phyloP scores from a whole-genome alignment of 768 basidiomycete species.

The Sarcodon sp. region DNA sequence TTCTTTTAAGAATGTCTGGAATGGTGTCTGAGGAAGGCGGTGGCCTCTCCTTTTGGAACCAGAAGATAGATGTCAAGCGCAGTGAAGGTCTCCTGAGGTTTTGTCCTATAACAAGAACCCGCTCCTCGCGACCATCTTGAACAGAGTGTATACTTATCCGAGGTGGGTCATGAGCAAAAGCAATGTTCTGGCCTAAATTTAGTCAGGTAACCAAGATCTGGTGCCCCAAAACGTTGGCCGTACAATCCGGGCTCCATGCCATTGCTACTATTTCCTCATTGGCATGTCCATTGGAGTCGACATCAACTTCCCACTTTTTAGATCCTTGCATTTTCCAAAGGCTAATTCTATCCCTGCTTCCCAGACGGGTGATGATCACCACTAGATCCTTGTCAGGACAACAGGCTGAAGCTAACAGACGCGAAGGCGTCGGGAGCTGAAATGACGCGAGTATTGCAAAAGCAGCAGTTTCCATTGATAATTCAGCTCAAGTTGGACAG shows the following conservation, averaged over 20 bases:
- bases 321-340: conserved; percentile 74
- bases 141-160: conserved; percentile 62
- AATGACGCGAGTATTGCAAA: conserved; percentile 33
- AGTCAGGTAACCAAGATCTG: conserved; percentile 3
- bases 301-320: conserved; percentile 74
- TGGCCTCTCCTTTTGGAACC: conserved; percentile 43
- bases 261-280: conserved; percentile 43
- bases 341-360: conserved; percentile 55
- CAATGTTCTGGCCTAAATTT: conserved; percentile 43
- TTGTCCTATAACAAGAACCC: conserved; percentile 26
- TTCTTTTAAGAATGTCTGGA: conserved; percentile 68
- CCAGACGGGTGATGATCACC: conserved; percentile 51
- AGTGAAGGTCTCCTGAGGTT: conserved; percentile 6
- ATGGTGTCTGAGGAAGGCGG: conserved; percentile 26
- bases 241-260: conserved; percentile 80
- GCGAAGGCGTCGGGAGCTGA: conserved; percentile 41
- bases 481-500: no score
- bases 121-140: conserved; percentile 56
- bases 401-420: conserved; percentile 51
- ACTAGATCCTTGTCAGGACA: conserved; percentile 82
- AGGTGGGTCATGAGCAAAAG: conserved; percentile 58
- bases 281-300: conserved; percentile 25
- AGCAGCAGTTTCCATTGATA: no score
- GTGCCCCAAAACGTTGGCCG: conserved; percentile 3
- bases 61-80: conserved; percentile 50